phyloP scores from a whole-genome alignment of 2,329 filamentous ascomycete species.

The Colletotrichum zoysiae region DNA sequence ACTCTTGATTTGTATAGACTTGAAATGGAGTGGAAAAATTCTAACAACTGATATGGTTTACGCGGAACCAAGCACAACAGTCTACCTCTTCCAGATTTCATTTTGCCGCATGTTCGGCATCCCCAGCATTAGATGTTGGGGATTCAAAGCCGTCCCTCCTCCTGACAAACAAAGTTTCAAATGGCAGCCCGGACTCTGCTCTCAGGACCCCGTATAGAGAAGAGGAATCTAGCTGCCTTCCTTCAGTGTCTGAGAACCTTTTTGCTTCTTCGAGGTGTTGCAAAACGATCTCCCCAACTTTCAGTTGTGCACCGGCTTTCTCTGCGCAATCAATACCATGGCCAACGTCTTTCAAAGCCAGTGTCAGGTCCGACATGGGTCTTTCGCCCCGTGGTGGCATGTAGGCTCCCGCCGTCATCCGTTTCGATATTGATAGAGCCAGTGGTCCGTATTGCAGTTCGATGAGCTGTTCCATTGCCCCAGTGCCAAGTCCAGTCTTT shows the following conservation, averaged over 20 bases:
- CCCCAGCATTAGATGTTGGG: background rate
- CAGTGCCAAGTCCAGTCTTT: constrained; percentile 55
- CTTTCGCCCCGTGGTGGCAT: constrained; percentile 50
- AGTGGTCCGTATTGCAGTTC: constrained; percentile 55
- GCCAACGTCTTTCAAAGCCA: constrained; percentile 66
- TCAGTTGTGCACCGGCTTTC: constrained; percentile 53
- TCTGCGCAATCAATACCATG: constrained; percentile 60
- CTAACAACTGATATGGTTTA: background rate
- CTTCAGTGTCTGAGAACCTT: constrained; percentile 50
- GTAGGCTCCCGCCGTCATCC: constrained; percentile 55
- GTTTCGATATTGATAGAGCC: constrained; percentile 53
- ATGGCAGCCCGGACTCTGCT: constrained; percentile 56
- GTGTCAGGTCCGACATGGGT: constrained; percentile 61
- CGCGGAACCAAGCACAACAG: too few species aligned
- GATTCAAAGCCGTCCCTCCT: constrained; percentile 44
- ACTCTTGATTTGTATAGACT: background rate
- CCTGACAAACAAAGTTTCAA: constrained; percentile 56
- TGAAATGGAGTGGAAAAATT: background rate
- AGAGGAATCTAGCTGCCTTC: constrained; percentile 60
- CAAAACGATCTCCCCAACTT: constrained; percentile 58
- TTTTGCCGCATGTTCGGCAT: background rate
- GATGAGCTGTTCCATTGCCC: constrained; percentile 58
- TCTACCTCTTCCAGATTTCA: background rate
- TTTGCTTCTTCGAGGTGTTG: constrained; percentile 59
- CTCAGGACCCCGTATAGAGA: constrained; percentile 64